Conservation (phyloP, 495 filamentous ascomycete species). For the Aspergillus nidulans region DNA sequence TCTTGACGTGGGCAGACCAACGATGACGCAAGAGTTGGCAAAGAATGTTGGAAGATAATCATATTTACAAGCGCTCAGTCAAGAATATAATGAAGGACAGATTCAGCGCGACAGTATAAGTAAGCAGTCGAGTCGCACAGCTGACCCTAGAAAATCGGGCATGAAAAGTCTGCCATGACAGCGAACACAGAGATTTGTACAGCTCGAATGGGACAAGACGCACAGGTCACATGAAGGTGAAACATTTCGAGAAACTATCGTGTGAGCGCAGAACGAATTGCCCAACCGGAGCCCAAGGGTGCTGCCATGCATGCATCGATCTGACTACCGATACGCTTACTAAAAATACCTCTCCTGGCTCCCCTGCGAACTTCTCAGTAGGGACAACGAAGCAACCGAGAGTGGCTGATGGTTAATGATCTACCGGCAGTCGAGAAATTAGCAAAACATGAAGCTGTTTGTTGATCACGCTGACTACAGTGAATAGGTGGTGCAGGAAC, state of each 20-base stretch:
- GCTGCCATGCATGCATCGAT: background rate
- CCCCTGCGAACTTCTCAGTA: background rate
- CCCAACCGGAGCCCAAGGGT: background rate
- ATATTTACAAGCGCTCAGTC: background rate
- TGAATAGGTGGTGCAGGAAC: too few relatives aligned
- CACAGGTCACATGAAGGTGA: constrained; percentile 12
- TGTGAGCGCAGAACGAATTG: background rate
- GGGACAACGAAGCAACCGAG: background rate
- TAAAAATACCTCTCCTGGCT: background rate
- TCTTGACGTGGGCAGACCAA: constrained; percentile 1
- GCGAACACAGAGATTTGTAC: background rate
- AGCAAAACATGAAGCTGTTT: background rate
- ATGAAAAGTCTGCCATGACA: constrained; percentile 5
- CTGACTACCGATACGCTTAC: background rate
- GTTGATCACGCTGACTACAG: too few relatives aligned
- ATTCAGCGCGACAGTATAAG: background rate
- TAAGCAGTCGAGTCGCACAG: background rate
- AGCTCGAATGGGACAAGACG: constrained; percentile 2
- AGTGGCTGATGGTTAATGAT: too few relatives aligned
- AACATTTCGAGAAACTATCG: constrained; percentile 5
- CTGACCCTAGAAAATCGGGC: background rate
- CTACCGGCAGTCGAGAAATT: too few relatives aligned
- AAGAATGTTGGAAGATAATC: background rate
- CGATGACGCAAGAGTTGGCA: background rate
- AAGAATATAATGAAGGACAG: background rate